Conservation (phyloP, 441 rosid genomes). For the Eruca vesicaria region DNA sequence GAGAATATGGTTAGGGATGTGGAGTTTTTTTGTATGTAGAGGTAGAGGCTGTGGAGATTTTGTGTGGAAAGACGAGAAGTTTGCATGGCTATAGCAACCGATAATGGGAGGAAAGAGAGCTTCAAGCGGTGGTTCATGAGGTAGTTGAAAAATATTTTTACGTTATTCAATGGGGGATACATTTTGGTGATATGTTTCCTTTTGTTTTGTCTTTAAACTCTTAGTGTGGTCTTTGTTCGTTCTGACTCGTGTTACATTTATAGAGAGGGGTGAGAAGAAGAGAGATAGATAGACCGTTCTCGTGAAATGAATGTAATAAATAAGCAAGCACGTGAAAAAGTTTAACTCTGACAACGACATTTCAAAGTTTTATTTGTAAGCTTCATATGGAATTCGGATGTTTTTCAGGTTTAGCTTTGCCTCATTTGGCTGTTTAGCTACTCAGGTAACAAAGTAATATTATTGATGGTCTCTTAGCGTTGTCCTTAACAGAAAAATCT, state of each 20-base stretch:
- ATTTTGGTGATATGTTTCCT: background rate
- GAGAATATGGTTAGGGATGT: slow-evolving; percentile 57
- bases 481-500: too few species aligned
- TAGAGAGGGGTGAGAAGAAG: slow-evolving; percentile 15
- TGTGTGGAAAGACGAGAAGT: slow-evolving; percentile 40
- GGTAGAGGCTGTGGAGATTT: slow-evolving; percentile 61
- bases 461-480: too few species aligned
- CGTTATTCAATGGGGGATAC: slow-evolving; percentile 13
- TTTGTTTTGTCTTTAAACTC: background rate
- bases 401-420: background rate
- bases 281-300: background rate
- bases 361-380: background rate
- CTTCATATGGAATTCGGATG: background rate
- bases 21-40: slow-evolving; percentile 65
- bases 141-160: slow-evolving; percentile 29
- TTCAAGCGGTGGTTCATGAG: slow-evolving; percentile 59
- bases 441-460: too few species aligned
- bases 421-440: background rate
- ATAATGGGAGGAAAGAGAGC: slow-evolving; percentile 58
- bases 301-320: slow-evolving; percentile 6
- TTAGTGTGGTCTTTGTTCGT: slow-evolving; percentile 17
- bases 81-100: slow-evolving; percentile 51
- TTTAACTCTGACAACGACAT: background rate
- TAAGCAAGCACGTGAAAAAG: background rate
- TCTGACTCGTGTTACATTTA: slow-evolving; percentile 18